Evolutionary conservation across 805 yeast species (phyloP), one percentile per base, ranked within the genome.

Genomic region (Yarrowia sp.): DNA sequence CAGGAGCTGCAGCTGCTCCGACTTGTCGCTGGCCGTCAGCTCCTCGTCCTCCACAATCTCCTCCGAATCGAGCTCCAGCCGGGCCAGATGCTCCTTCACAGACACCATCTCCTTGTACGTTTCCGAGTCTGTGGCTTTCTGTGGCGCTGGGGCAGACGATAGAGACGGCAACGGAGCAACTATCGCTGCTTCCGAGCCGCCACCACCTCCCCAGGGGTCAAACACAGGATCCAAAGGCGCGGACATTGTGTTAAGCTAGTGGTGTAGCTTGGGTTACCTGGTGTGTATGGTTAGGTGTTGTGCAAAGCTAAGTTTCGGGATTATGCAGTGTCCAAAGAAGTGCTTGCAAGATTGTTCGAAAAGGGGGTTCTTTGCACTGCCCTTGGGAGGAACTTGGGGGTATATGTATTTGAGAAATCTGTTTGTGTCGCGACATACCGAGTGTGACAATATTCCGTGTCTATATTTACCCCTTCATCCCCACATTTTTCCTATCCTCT

Each of bases 1-100:
- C 61, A 74, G 58, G 53, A 72, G 71, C 66, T 79, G 80, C 46
- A 80, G 72, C 12, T 49, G 68, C 26, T 50, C 59, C 8, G 53
- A 36, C 66, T 74, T 74, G 40, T 73, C 73, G 14, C 65, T 70
- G 8, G 58, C 68, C 10, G 69, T 42, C 12, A 69, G 46, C 22
- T 71, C 63, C 12, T 70, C 69, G 59, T 73, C 74, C 14, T 61
- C 67, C 26, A 75, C 59, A 8, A 63, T 49, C 56, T 63, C 56
- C 26, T 63, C 56, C 38, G 55, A 26, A 48, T 63, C 56, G 32
- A 63, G 38, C 8, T 22, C 26, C 38, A 63, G 56, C 0, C 50
- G 46, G 3, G 67, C 61, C 50, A 65, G 61, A 10, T 65, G 59
- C 35, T 65, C 43, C 61, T 52, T 50, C n/a, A 65, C 35, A 10